phyloP scores from a whole-genome alignment of 495 filamentous ascomycete species.

The Niebla homalea region DNA sequence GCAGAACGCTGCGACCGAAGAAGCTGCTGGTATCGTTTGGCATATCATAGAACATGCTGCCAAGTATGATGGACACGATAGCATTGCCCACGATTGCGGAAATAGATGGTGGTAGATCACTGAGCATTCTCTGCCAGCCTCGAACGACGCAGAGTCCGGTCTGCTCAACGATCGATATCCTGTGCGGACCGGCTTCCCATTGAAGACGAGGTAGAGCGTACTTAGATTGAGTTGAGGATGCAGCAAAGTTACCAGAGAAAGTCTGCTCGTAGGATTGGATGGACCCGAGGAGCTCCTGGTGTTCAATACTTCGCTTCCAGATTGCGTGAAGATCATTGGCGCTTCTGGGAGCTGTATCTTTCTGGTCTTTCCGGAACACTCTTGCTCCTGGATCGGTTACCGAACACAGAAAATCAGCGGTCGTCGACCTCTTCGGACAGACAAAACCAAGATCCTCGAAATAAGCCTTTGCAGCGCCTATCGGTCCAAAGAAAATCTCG shows the following conservation, averaged over 20 bases:
- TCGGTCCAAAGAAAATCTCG: slow-evolving; percentile 70
- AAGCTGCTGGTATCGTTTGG: slow-evolving; percentile 41
- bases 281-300: too few relatives aligned
- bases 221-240: too few relatives aligned
- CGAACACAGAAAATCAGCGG: too few relatives aligned
- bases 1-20: slow-evolving; percentile 37
- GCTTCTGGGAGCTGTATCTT: too few relatives aligned
- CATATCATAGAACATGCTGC: slow-evolving; percentile 61
- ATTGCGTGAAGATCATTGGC: too few relatives aligned
- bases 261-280: too few relatives aligned
- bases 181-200: slow-evolving; percentile 32
- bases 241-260: too few relatives aligned
- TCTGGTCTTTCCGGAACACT: too few relatives aligned
- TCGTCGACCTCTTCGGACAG: too few relatives aligned
- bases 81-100: slow-evolving; percentile 42
- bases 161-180: slow-evolving; percentile 49
- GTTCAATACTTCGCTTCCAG: too few relatives aligned
- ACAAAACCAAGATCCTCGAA: slow-evolving; percentile 80
- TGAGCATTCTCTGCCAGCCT: slow-evolving; percentile 52
- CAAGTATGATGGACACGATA: slow-evolving; percentile 63
- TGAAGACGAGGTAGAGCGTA: slow-evolving; percentile 34
- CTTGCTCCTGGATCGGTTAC: too few relatives aligned
- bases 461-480: slow-evolving; percentile 54
- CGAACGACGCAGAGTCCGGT: slow-evolving; percentile 52
- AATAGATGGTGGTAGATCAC: slow-evolving; percentile 39